Evolutionary conservation across 768 basidiomycete species (phyloP).

Genomic region (Cystobasidium ongulense): DNA sequence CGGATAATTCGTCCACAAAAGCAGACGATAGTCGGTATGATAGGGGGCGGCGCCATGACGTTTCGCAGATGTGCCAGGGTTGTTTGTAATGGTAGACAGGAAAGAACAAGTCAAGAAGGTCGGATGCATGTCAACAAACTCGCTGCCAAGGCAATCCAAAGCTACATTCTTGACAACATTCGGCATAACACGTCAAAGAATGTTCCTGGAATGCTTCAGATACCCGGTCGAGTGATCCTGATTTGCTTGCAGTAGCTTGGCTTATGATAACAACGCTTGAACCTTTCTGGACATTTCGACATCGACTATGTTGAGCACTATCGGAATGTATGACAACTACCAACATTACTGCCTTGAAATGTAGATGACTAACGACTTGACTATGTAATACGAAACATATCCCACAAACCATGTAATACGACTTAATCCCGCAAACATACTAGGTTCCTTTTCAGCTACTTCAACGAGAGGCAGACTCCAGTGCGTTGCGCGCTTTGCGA

Average conservation of each 20-base stretch:
- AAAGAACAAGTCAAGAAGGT: no score
- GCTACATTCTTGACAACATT: neutral
- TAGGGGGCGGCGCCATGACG: neutral
- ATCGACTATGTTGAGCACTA: no score
- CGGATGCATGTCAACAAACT: neutral
- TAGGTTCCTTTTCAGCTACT: neutral
- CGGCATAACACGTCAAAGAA: neutral
- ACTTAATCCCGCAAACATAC: no score
- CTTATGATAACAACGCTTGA: neutral
- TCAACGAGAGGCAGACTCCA: slow-evolving; percentile 20
- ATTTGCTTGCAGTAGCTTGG: neutral
- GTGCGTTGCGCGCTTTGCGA: slow-evolving; percentile 28
- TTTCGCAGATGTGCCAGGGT: no score
- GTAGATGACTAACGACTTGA: neutral
- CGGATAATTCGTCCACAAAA: slow-evolving; percentile 1
- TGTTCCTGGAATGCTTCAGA: neutral
- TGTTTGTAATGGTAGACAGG: no score
- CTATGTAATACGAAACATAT: no score
- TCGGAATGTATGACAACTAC: neutral
- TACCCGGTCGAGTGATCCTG: neutral
- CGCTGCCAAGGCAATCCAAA: neutral
- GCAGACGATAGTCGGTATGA: neutral
- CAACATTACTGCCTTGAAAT: neutral
- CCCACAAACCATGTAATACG: no score
- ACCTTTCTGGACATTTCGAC: neutral